These are phyloP conservation scores for Marchantia paleacea DNA, from an alignment of 225 moss, liverwort and hornwort species.

Conservation along the genomic window DNA sequence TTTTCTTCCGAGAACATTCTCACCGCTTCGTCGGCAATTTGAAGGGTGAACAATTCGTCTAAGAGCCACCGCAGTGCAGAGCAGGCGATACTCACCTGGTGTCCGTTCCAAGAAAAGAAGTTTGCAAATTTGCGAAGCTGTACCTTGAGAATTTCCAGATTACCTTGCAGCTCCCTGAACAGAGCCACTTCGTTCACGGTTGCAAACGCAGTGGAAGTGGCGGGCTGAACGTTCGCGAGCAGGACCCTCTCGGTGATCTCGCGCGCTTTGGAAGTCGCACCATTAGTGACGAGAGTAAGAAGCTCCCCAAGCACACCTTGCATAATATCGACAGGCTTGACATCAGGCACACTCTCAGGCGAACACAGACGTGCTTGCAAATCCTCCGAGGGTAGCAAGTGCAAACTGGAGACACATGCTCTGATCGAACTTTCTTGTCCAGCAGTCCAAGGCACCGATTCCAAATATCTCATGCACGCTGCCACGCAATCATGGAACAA, in stretches of 20 bases:
- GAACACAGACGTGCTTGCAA: constrained; percentile 66
- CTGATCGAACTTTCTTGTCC: constrained; percentile 67
- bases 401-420: constrained; percentile 59
- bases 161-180: constrained; percentile 78
- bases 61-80: constrained; percentile 85
- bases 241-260: constrained; percentile 89
- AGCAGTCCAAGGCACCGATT: constrained; percentile 76
- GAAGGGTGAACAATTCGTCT: constrained; percentile 90
- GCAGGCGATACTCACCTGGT: constrained; percentile 73
- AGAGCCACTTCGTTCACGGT: constrained; percentile 70
- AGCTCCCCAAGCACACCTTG: constrained; percentile 78
- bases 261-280: constrained; percentile 84
- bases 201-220: constrained; percentile 60
- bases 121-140: constrained; percentile 82
- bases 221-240: constrained; percentile 79
- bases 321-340: constrained; percentile 87
- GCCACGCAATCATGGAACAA: constrained; percentile 87
- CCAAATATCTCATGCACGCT: constrained; percentile 87
- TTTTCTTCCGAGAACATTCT: constrained; percentile 88
- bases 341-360: constrained; percentile 42
- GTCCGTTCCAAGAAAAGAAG: constrained; percentile 87
- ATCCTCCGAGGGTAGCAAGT: constrained; percentile 75
- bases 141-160: constrained; percentile 75
- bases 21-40: constrained; percentile 79
- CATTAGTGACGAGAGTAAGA: constrained; percentile 75